A percentile compares a stretch with the other conserved stretches of the same genome.
These are phyloP conservation scores for Oryza meyeriana DNA, from an alignment of 176 grass and related monocot species.

Conservation along the genomic window DNA sequence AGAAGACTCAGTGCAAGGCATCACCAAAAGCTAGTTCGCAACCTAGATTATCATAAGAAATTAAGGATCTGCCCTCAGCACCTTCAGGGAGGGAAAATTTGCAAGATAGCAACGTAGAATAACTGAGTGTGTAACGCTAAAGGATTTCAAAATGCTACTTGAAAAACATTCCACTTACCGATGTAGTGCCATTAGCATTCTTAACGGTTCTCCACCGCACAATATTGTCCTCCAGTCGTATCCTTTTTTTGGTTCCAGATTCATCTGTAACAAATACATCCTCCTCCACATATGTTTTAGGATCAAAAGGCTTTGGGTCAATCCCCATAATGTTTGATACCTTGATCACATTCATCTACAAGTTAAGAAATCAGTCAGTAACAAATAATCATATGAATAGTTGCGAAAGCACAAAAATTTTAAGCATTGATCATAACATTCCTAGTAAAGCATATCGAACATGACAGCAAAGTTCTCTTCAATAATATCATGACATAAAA, in stretches of 20 bases:
- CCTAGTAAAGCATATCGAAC: neutral
- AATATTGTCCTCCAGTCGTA: conserved; percentile 93
- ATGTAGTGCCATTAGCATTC: conserved; percentile 69
- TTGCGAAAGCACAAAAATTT: neutral
- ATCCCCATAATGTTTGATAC: conserved; percentile 99
- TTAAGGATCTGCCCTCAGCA: neutral
- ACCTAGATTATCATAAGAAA: conserved; percentile 8
- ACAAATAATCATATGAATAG: neutral
- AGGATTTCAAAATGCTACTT: conserved; percentile 8
- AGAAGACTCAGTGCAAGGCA: conserved; percentile 12
- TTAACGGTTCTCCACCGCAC: conserved; percentile 86
- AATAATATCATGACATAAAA: neutral
- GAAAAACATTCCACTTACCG: conserved; percentile 59
- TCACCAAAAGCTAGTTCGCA: neutral
- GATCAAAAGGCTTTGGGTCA: conserved; percentile 84
- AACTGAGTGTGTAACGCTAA: conserved; percentile 11
- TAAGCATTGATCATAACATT: neutral
- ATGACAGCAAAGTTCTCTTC: neutral
- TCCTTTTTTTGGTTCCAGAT: conserved; percentile 82
- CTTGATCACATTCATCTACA: conserved; percentile 98
- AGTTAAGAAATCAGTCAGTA: conserved; percentile 28
- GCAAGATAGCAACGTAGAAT: conserved; percentile 7
- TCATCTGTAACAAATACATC: conserved; percentile 89
- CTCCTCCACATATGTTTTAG: conserved; percentile 90
- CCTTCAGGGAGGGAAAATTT: conserved; percentile 12